Evolutionary conservation across 2,329 filamentous ascomycete species (phyloP).

Genomic region (Sclerotinia nivalis): DNA sequence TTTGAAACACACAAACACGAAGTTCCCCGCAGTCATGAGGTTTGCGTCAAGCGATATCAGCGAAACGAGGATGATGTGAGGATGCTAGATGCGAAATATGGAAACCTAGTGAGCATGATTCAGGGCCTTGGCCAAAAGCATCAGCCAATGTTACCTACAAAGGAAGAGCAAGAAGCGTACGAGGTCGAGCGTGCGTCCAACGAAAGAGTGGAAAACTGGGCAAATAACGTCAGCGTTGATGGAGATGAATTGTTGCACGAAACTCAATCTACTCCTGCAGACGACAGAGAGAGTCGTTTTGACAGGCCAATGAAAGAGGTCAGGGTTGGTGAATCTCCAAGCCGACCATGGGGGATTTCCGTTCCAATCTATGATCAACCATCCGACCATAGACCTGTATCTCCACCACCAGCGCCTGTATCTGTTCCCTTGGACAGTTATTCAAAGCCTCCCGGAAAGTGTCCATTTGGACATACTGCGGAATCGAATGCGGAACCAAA

Average conservation of each 20-base stretch:
- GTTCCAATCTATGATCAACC: constrained; percentile 62
- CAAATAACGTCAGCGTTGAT: constrained; percentile 68
- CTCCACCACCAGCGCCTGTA: constrained; percentile 57
- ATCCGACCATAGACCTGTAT: constrained; percentile 48
- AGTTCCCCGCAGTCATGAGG: constrained; percentile 87
- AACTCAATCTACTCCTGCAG: constrained; percentile 46
- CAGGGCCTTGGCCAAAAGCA: constrained; percentile 85
- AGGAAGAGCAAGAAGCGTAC: constrained; percentile 45
- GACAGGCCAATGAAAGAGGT: constrained; percentile 85
- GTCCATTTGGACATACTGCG: constrained; percentile 45
- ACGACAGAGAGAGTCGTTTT: constrained; percentile 71
- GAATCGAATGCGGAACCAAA: constrained; percentile 17
- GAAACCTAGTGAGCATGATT: constrained; percentile 88
- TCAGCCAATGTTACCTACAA: constrained; percentile 75
- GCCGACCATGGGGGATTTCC: constrained; percentile 87
- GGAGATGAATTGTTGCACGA: constrained; percentile 45
- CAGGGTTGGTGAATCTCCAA: constrained; percentile 90
- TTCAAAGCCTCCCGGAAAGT: constrained; percentile 32
- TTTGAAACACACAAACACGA: constrained; percentile 96
- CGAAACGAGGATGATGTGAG: constrained; percentile 81
- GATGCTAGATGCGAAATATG: constrained; percentile 89
- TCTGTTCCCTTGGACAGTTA: constrained; percentile 33
- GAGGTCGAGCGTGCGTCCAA: constrained; percentile 56
- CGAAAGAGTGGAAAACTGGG: constrained; percentile 83
- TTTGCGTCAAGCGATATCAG: constrained; percentile 88